Evolutionary conservation across 257 asterid genomes (phyloP).

Genomic region (Solanum commersonii): DNA sequence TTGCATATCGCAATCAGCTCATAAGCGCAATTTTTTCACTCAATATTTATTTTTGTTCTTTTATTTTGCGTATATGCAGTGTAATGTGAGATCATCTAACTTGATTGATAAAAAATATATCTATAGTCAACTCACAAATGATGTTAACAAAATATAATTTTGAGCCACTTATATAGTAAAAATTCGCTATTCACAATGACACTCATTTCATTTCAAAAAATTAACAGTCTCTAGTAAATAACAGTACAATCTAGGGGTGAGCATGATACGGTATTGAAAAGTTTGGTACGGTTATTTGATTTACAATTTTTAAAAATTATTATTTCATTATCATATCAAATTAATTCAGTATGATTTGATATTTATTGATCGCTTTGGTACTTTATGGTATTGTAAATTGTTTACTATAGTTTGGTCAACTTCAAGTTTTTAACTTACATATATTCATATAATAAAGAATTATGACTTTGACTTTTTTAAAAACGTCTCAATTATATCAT

Average conservation of each 20-base stretch:
- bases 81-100: neutral
- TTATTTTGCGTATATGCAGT: neutral
- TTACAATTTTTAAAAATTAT: no score
- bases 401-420: neutral
- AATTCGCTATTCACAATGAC: neutral
- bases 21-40: neutral
- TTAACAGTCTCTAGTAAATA: neutral
- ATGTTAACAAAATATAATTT: no score
- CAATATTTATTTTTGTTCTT: neutral
- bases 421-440: neutral
- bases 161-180: neutral
- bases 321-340: neutral
- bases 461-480: no score
- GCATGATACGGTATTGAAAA: neutral
- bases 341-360: no score
- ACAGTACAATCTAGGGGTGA: neutral
- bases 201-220: neutral
- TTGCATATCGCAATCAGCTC: neutral
- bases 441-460: no score
- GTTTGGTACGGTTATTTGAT: neutral
- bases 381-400: neutral
- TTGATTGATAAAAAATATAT: no score
- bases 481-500: neutral
- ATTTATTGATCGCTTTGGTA: neutral
- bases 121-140: neutral